Evolutionary conservation across 345 rosid genomes (phyloP), one percentile per base, ranked within the genome.

Genomic region (Erodium maritimum): DNA sequence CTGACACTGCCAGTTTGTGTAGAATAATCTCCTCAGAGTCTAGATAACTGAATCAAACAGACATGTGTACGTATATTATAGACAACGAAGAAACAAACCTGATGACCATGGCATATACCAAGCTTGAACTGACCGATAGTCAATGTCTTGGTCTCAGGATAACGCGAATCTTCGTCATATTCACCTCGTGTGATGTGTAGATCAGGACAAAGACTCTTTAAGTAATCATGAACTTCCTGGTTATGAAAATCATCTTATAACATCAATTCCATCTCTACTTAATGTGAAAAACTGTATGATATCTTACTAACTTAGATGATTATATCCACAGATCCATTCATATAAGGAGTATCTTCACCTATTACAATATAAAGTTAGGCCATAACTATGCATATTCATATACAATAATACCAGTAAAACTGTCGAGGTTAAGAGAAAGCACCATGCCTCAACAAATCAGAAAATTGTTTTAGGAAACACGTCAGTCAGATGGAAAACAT

Each of bases 41-140:
- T n/a, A 37, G 46, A 12, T 37, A 37, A 37, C 46, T 3, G 10
- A 12, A 3, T 9, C 48, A 42, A 42, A 16, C 3, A 42, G 19
- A n/a, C 54, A 51, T 4, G 18, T 9, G 34, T 20, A 59, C 52
- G 60, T n/a, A n/a, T n/a, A n/a, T n/a, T 16, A 10, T 42, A 12
- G 16, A 3, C 48, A 42, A 11, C 12, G 48, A 7, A 42, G 19
- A 51, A 71, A 52, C 56, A 57, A 65, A 88, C 98, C 98, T 91
- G 96, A 71, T 88, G 98, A 50, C 96, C 98, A 14, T 91, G 98
- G 74, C 96, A 91, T 1, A 91, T 62, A 52, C 98, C 98, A 42
- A 91, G 70, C 82, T 88, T 91, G 79, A 88, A 91, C 63, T 91
- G 98, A 9, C 98, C 98, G 55, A 91, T 88, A 14, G 95, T 91